phyloP scores from a whole-genome alignment of 306 rosid genomes.

The Cucurbita maxima region DNA sequence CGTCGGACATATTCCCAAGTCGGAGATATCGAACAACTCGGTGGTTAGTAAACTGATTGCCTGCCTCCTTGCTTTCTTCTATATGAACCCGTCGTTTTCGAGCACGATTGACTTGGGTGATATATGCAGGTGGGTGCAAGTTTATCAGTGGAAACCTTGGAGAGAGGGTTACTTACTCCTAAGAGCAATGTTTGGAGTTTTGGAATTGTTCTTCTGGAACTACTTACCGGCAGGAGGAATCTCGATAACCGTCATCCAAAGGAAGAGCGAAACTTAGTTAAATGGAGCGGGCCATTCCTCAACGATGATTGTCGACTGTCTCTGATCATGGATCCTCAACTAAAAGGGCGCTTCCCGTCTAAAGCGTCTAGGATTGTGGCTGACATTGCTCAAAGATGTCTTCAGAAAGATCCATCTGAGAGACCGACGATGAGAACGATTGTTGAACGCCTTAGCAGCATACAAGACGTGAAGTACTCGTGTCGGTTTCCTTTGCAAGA shows the following conservation, averaged over 20 bases:
- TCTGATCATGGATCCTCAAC: slow-evolving; percentile 78
- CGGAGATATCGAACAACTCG: slow-evolving; percentile 64
- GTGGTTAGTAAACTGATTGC: slow-evolving; percentile 35
- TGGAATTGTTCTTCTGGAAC: slow-evolving; percentile 78
- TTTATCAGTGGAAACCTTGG: slow-evolving; percentile 80
- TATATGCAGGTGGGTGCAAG: slow-evolving; percentile 71
- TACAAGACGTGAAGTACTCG: slow-evolving; percentile 72
- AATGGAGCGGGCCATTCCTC: slow-evolving; percentile 90
- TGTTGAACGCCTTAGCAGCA: slow-evolving; percentile 47
- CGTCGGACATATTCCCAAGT: slow-evolving; percentile 82
- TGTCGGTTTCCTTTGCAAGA: slow-evolving; percentile 78
- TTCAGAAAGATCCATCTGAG: slow-evolving; percentile 84
- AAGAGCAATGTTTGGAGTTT: slow-evolving; percentile 98
- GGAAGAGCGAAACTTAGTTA: slow-evolving; percentile 85
- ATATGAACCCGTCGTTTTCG: no score
- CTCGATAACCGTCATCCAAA: slow-evolving; percentile 80
- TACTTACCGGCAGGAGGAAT: slow-evolving; percentile 90
- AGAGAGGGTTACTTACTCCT: slow-evolving; percentile 86
- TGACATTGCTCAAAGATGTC: slow-evolving; percentile 78
- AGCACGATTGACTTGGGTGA: neutral
- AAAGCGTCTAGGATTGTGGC: slow-evolving; percentile 79
- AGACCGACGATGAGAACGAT: slow-evolving; percentile 94
- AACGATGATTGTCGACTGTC: slow-evolving; percentile 66
- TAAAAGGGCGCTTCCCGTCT: slow-evolving; percentile 74
- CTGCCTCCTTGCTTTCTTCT: no score